Evolutionary conservation across 768 basidiomycete species (phyloP), one percentile per base, ranked within the genome.

Genomic region (Chalciporus pseudorubinellus): DNA sequence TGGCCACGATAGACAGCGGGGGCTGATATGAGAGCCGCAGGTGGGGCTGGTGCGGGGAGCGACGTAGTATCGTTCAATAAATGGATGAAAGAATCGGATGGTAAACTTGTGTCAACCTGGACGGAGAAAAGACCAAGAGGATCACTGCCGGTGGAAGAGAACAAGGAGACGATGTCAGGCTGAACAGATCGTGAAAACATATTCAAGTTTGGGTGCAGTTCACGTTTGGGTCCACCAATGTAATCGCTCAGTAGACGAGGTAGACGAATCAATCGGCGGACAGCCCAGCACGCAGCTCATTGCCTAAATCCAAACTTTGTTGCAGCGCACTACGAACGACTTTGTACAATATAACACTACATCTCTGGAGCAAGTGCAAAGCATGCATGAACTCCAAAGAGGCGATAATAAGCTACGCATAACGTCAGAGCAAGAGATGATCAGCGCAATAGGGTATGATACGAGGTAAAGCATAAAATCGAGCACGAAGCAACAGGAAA

Each of bases 91-190:
- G 88, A 89, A 64, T 87, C 85, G 6, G 77, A 64, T 4, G 81
- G 77, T 2, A 85, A 65, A 29, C 72, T 66, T 6, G 60, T n/a
- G 60, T 88, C 87, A 11, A 65, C 67, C 14, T 73, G 68, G 6
- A 65, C 52, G 1, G 69, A 69, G 68, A 86, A 90, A 6, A 89
- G 65, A 14, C 71, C 65, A 33, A 89, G 72, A 40, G 85, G 83
- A 39, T 83, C 75, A 45, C 78, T 80, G 20, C 79, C 76, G 6
- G 86, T 85, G 0, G 89, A 87, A 19, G 89, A 89, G 65, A 91
- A 88, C 18, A 91, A 59, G 14, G 86, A 89, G n/a, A 91, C 69
- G 19, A 79, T 63, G 33, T 77, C 68, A 3, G 87, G 80, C 56
- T 90, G 88, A 6, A 85, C 67, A 31, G 78, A 71, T 48, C 76